These are phyloP conservation scores for Pseudocercospora pini-densiflorae DNA, from an alignment of 2,329 filamentous ascomycete genomes.

Conservation along the genomic window DNA sequence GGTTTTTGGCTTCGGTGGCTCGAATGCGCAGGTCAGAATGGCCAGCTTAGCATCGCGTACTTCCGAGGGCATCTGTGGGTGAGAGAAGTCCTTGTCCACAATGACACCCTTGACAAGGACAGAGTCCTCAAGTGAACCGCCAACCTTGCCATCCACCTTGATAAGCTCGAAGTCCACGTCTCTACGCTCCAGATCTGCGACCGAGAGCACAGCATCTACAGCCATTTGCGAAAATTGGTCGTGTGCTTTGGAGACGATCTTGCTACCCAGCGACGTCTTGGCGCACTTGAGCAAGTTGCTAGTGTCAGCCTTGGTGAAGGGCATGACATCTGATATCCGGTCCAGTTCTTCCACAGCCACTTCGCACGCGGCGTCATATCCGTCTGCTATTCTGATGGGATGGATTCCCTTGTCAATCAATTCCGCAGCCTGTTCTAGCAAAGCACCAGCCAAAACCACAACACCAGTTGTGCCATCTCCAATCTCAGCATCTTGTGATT, in stretches of 20 bases:
- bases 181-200: slow-evolving; percentile 92
- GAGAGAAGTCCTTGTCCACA: slow-evolving; percentile 99
- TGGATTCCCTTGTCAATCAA: slow-evolving; percentile 99
- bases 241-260: slow-evolving; percentile 98
- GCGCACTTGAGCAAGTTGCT: slow-evolving; percentile 92
- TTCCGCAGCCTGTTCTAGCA: slow-evolving; percentile 95
- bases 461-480: slow-evolving; percentile 98
- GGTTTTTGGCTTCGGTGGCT: slow-evolving; percentile 99
- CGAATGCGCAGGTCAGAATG: slow-evolving; percentile 96
- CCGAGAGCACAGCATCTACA: slow-evolving; percentile 93
- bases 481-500: slow-evolving; percentile 98
- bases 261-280: slow-evolving; percentile 93
- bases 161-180: slow-evolving; percentile 99
- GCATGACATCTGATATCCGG: slow-evolving; percentile 86
- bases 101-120: slow-evolving; percentile 97
- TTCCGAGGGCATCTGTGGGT: slow-evolving; percentile 98
- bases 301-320: slow-evolving; percentile 80
- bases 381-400: slow-evolving; percentile 97
- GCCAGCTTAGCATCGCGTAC: slow-evolving; percentile 95
- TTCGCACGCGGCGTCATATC: slow-evolving; percentile 96
- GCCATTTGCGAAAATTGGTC: slow-evolving; percentile 98
- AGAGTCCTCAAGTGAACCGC: slow-evolving; percentile 89
- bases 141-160: slow-evolving; percentile 99
- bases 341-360: slow-evolving; percentile 93
- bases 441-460: slow-evolving; percentile 90